Evolutionary conservation across 768 basidiomycete species (phyloP), one percentile per base, ranked within the genome.

Genomic region (Leccinellum rugosiceps): DNA sequence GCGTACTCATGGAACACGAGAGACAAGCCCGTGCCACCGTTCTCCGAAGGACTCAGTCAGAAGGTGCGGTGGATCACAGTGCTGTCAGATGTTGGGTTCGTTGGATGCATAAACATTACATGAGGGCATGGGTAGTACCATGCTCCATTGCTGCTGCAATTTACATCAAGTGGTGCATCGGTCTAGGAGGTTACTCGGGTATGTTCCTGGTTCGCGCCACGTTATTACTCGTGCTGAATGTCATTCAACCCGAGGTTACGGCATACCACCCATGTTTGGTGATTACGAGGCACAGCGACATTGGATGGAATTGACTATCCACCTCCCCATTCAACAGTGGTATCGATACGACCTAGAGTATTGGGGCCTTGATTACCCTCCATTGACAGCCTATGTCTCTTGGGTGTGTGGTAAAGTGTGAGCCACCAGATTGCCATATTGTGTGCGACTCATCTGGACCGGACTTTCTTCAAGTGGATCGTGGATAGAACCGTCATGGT

Each of bases 341-440:
- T 98, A 98, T 72, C 85, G 75, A 1, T 91, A 94, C 70, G 91
- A 96, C 66, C 77, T 91, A 30, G 83, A 83, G 34, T 96, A 96
- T 66, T 98, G 95, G 95, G 92, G 92, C 0, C 78, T 98, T 51
- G 95, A 98, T 72, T 98, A 98, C 74, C 94, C 94, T 4, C 94
- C 94, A 3, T 66, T 97, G 59, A 97, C 94, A 3, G 95, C 92
- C 3, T 96, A 95, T 66, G 78, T 86, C 30, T 93, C 91, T 15
- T 95, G 88, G 88, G 31, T 90, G 50, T 93, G 87, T 68, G 92
- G 92, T 7, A 70, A 80, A 48, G 70, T 91, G 92, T 92, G 62
- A 60, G 88, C 60, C 68, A 7, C 66, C 71, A 30, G 72, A 67
- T 58, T 41, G 10, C 19, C 14, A 30, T 52, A 15, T 43, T 6